Conservation (phyloP, 768 basidiomycete genomes). For the Tephrocybe sp. region DNA sequence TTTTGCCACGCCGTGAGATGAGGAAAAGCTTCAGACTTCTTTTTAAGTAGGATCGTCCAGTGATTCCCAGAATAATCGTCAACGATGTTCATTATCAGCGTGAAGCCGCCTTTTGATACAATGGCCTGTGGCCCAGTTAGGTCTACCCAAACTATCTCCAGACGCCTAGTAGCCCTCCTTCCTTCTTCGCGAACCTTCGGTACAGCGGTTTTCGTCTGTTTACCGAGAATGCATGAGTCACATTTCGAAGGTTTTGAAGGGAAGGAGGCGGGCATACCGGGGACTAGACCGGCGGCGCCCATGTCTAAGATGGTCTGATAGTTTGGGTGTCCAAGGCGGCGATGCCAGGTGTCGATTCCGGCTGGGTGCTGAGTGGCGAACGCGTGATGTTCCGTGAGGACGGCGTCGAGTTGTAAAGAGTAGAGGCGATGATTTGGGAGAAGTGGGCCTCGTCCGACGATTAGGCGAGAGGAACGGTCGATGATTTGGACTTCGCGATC, state of each 20-base stretch:
- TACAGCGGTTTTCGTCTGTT: constrained; percentile 9
- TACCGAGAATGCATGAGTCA: constrained; percentile 9
- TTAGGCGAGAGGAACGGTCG: constrained; percentile 6
- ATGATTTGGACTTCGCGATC: constrained; percentile 1
- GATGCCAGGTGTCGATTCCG: constrained; percentile 26
- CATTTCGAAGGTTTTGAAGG: background rate
- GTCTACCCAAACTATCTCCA: constrained; percentile 9
- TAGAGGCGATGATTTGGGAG: constrained; percentile 1
- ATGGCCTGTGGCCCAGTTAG: background rate
- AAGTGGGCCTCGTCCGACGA: constrained; percentile 15
- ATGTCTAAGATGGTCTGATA: constrained; percentile 21
- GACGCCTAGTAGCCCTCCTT: background rate
- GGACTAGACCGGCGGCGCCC: constrained; percentile 12
- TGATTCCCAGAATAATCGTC: background rate
- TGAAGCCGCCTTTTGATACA: background rate
- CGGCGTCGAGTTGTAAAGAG: background rate
- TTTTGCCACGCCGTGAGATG: constrained; percentile 5
- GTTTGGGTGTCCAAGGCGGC: constrained; percentile 25
- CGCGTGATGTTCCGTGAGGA: constrained; percentile 14
- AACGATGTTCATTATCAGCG: constrained; percentile 1
- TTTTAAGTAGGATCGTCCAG: background rate
- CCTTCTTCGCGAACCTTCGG: background rate
- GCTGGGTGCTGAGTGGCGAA: constrained; percentile 5
- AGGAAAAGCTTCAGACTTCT: background rate
- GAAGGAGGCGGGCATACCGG: constrained; percentile 8